phyloP scores from a whole-genome alignment of 345 rosid species.

The Salix brachista region DNA sequence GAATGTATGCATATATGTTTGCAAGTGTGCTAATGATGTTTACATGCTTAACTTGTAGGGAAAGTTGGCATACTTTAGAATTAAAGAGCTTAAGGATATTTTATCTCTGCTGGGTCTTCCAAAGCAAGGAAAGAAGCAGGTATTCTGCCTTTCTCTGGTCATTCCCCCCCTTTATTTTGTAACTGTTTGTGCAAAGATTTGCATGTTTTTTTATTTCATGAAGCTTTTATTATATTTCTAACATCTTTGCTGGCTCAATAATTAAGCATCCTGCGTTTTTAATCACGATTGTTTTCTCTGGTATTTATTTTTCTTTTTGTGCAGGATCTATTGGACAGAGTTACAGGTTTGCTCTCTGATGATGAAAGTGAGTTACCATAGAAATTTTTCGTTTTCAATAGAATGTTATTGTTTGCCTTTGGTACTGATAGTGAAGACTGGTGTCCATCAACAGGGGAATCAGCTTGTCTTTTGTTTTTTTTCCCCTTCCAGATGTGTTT shows the following conservation, averaged over 20 bases:
- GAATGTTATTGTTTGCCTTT: not conserved
- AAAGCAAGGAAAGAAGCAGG: slow-evolving; percentile 45
- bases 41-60: slow-evolving; percentile 18
- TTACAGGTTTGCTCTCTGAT: slow-evolving; percentile 13
- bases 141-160: not conserved
- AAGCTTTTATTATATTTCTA: too few relatives aligned
- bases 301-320: not conserved
- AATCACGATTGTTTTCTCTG: not conserved
- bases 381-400: not conserved
- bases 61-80: slow-evolving; percentile 31
- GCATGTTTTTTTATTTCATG: not conserved
- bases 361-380: slow-evolving; percentile 13
- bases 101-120: slow-evolving; percentile 30
- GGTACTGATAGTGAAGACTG: not conserved
- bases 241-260: not conserved
- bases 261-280: not conserved
- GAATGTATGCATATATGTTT: not conserved
- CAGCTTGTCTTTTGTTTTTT: not conserved
- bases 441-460: not conserved
- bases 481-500: not conserved
- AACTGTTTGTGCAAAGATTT: not conserved
- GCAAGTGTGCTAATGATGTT: not conserved
- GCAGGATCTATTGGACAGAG: slow-evolving; percentile 34
- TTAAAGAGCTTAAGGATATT: slow-evolving; percentile 43
- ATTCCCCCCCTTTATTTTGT: not conserved